phyloP scores from a whole-genome alignment of 225 moss, liverwort and hornwort genomes.

The Pseudoscleropodium purum region DNA sequence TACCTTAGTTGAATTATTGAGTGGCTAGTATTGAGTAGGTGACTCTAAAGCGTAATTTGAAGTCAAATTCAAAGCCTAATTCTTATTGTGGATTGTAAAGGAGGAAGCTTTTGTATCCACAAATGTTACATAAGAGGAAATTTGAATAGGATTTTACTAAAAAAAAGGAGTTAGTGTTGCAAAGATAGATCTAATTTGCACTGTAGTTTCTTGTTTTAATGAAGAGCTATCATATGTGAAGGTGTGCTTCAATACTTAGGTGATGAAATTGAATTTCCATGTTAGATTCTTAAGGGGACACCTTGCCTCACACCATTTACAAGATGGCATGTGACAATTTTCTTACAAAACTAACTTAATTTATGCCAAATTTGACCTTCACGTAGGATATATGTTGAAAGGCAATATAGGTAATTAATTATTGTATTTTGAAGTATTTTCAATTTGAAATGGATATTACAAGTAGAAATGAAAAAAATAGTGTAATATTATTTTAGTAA shows the following conservation, averaged over 20 bases:
- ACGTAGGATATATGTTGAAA: fast-evolving
- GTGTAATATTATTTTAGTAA: neutral
- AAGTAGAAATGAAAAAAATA: neutral
- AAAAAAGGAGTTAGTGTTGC: neutral
- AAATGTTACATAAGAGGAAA: neutral
- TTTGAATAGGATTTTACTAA: neutral
- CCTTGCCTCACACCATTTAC: fast-evolving
- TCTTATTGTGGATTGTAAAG: neutral
- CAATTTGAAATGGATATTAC: neutral
- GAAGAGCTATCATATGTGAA: neutral
- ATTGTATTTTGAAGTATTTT: neutral
- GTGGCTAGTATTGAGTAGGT: neutral
- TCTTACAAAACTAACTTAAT: neutral
- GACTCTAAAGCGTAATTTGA: too few relatives aligned
- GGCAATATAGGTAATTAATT: neutral
- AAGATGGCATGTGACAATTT: neutral
- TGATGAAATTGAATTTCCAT: neutral
- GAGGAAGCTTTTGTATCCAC: neutral
- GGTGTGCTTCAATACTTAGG: too few relatives aligned
- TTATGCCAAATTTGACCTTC: neutral
- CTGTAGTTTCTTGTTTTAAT: neutral
- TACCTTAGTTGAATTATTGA: neutral
- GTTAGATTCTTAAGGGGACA: fast-evolving
- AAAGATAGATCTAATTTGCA: neutral
- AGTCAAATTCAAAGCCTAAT: too few relatives aligned